Evolutionary conservation across 768 basidiomycete genomes (phyloP).

Genomic region (Trametes punicea): DNA sequence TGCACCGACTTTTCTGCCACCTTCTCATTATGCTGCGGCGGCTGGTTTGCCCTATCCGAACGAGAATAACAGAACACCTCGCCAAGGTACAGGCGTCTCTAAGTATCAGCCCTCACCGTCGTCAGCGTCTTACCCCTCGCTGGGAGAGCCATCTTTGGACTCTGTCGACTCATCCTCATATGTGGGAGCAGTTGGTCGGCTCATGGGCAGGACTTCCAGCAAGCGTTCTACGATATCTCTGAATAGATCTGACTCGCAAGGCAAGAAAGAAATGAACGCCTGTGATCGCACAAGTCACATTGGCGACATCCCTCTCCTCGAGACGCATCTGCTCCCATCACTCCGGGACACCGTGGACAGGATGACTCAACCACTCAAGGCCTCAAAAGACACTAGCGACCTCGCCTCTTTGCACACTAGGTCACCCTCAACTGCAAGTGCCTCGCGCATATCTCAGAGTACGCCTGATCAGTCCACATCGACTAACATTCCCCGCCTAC

Average conservation of each 20-base stretch:
- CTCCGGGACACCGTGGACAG: conserved; percentile 69
- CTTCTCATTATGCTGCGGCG: conserved; percentile 37
- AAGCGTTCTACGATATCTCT: neutral
- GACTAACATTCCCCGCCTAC: conserved; percentile 5
- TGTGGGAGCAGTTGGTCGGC: neutral
- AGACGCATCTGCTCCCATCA: conserved; percentile 64
- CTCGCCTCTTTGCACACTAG: neutral
- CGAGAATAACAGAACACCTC: neutral
- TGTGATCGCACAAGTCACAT: conserved; percentile 39
- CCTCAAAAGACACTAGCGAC: conserved; percentile 3
- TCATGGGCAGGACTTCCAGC: conserved; percentile 9
- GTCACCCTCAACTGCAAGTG: neutral
- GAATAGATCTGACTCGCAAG: neutral
- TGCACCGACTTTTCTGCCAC: conserved; percentile 31
- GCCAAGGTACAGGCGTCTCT: neutral
- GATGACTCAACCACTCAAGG: conserved; percentile 49
- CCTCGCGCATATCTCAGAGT: neutral
- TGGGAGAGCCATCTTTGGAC: conserved; percentile 8
- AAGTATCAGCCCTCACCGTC: neutral
- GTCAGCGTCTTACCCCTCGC: conserved; percentile 17
- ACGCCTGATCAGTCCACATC: neutral
- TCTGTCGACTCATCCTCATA: neutral
- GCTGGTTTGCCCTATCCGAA: conserved; percentile 24
- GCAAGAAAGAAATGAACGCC: conserved; percentile 8
- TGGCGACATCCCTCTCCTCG: conserved; percentile 54